phyloP scores from a whole-genome alignment of 1,139 yeast genomes.

The Hemisphaericaspora xylofermentans region DNA sequence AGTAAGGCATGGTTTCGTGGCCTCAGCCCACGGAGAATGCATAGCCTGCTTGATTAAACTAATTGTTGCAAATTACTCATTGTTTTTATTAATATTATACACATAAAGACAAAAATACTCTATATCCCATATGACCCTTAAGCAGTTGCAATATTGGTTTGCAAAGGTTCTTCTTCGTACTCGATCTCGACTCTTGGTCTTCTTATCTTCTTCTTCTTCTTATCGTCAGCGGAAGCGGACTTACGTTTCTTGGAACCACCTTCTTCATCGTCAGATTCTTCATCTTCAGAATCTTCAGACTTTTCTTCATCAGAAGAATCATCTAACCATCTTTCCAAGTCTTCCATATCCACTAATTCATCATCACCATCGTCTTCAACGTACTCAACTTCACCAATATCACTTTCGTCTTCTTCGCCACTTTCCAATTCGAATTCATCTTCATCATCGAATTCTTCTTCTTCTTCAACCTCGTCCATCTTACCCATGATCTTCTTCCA shows the following conservation, averaged over 20 bases:
- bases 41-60: not conserved
- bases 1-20: too few relatives aligned
- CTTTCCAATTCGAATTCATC: conserved; percentile 62
- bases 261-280: conserved; percentile 22
- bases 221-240: conserved; percentile 33
- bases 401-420: conserved; percentile 58
- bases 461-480: conserved; percentile 57
- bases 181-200: conserved; percentile 82
- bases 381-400: conserved; percentile 78
- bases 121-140: conserved; percentile 8
- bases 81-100: conserved; percentile 1
- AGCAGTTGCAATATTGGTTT: conserved; percentile 30
- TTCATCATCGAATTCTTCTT: conserved; percentile 62
- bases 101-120: not conserved
- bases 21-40: too few relatives aligned
- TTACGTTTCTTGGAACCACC: conserved; percentile 39
- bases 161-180: conserved; percentile 56
- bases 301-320: conserved; percentile 51
- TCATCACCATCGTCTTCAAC: conserved; percentile 87
- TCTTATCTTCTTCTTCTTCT: conserved; percentile 46
- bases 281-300: conserved; percentile 36
- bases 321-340: conserved; percentile 86
- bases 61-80: too few relatives aligned
- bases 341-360: conserved; percentile 89
- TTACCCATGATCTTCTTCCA: conserved; percentile 93